A percentile compares a stretch with the other conserved stretches of the same genome.
These are phyloP conservation scores for Colletotrichum nymphaeae DNA, from an alignment of 2,329 filamentous ascomycete genomes.

Conservation along the genomic window DNA sequence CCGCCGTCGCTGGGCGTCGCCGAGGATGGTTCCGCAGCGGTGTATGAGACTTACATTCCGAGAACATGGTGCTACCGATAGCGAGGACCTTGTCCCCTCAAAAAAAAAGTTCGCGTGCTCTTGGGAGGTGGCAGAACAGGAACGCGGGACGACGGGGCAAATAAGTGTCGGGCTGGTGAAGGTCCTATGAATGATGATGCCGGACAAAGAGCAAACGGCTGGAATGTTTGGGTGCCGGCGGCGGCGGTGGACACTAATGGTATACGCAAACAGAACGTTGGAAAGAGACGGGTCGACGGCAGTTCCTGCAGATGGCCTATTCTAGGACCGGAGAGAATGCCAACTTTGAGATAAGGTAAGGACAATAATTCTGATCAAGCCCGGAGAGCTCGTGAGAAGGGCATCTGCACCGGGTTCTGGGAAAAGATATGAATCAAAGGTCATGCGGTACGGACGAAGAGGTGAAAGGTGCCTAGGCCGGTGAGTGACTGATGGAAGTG, in stretches of 20 bases:
- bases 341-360: background rate
- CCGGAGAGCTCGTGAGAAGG: conserved; percentile 33
- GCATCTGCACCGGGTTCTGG: conserved; percentile 25
- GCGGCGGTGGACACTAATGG: conserved; percentile 17
- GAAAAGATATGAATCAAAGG: conserved; percentile 29
- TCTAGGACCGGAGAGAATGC: background rate
- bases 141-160: conserved; percentile 22
- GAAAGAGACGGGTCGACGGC: background rate
- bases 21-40: conserved; percentile 36
- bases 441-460: conserved; percentile 32
- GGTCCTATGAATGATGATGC: conserved; percentile 24
- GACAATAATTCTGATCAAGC: conserved; percentile 10
- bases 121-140: conserved; percentile 6
- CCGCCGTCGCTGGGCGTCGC: conserved; percentile 1
- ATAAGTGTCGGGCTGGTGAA: conserved; percentile 16
- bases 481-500: conserved; percentile 8
- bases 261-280: conserved; percentile 31
- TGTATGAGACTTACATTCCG: conserved; percentile 78
- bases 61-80: conserved; percentile 58
- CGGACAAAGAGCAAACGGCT: conserved; percentile 26
- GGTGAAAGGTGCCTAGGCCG: conserved; percentile 25
- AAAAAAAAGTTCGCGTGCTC: conserved; percentile 12
- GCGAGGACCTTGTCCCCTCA: conserved; percentile 36
- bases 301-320: background rate
- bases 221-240: conserved; percentile 31